These are phyloP conservation scores for Vitellaria paradoxa DNA, from an alignment of 179 eudicot genomes.

Conservation along the genomic window DNA sequence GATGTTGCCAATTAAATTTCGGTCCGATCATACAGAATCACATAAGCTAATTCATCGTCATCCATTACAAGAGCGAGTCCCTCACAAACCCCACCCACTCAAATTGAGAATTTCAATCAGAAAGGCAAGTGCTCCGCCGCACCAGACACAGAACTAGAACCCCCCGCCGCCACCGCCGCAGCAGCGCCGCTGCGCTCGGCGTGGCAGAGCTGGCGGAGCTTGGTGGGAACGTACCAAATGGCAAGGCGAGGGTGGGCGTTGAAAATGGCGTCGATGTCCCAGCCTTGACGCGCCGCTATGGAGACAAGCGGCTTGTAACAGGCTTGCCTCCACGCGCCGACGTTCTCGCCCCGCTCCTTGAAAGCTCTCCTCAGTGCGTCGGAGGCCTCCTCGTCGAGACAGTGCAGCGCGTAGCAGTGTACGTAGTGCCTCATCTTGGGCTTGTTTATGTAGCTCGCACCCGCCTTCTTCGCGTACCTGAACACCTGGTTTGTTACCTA, in stretches of 20 bases:
- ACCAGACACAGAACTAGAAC: conserved; percentile 20
- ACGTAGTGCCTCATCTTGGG: conserved; percentile 98
- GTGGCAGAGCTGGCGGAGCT: conserved; percentile 95
- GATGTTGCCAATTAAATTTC: no score
- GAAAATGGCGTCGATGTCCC: conserved; percentile 95
- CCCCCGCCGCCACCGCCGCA: conserved; percentile 10
- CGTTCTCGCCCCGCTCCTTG: conserved; percentile 16
- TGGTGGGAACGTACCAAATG: conserved; percentile 97
- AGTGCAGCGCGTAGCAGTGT: conserved; percentile 73
- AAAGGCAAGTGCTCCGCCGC: conserved; percentile 16
- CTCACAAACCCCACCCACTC: no score
- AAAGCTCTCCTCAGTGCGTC: conserved; percentile 1
- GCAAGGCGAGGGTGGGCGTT: conserved; percentile 77
- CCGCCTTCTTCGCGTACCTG: conserved; percentile 85
- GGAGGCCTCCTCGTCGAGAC: conserved; percentile 12
- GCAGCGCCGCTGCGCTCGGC: conserved; percentile 54
- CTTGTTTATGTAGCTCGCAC: conserved; percentile 97
- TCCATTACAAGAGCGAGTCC: no score
- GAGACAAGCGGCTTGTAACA: conserved; percentile 74
- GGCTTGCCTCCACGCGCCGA: conserved; percentile 17
- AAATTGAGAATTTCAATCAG: neutral
- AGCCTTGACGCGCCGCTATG: conserved; percentile 69
- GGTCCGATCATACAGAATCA: neutral
- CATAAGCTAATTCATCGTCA: neutral
- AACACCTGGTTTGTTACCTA: conserved; percentile 97